Base-by-base conservation (phyloP, 257 asterid species). In the Salvia rosmarinus region DNA sequence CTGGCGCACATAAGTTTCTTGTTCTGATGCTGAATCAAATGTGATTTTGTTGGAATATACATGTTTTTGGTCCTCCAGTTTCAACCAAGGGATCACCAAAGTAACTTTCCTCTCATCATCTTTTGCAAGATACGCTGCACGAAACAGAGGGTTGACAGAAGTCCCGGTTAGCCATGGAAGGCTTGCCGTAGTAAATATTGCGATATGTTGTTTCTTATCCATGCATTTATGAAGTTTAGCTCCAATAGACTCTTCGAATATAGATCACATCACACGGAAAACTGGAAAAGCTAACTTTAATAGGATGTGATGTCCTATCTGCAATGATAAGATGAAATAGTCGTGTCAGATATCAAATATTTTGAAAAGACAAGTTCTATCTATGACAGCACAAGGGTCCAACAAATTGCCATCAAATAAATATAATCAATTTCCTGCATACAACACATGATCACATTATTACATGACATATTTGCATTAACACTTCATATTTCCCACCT, bases 101-200 rank as follows among this genome's bases (percentile, higher is more conserved):
- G 94, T 87, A 66, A 94, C 91, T 74, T 85, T 79, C 74, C 84
- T 78, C 37, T 65, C 74, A 30, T 74, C 95, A 63, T 84, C 85
- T 77, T 91, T 83, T 8, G 96, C 95, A 50, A 94, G 97, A 78
- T 88, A 94, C 6, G 95, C 99, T 57, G 99, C 99, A 34, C 98
- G 97, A 47, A 91, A 94, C 67, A 94, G 79, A 85, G 99, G 99
- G 77, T 94, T 94, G 68, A 91, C 96, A 23, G 99, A 81, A 62
- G 99, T 94, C 76, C 99, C 99, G 57, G 99, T 94, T 65, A 94
- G 81, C 97, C 99, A 94, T 49, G 97, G 99, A 73, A 94, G 91
- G 90, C 99, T 94, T 9, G 99, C 99, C 10, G 99, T 94, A n/a
- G 99, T 89, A 78, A 94, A 91, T 78, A 94, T 89, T 35, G 90